Conservation (phyloP, 768 basidiomycete species). For the Rhodotorula sphaerocarpa region DNA sequence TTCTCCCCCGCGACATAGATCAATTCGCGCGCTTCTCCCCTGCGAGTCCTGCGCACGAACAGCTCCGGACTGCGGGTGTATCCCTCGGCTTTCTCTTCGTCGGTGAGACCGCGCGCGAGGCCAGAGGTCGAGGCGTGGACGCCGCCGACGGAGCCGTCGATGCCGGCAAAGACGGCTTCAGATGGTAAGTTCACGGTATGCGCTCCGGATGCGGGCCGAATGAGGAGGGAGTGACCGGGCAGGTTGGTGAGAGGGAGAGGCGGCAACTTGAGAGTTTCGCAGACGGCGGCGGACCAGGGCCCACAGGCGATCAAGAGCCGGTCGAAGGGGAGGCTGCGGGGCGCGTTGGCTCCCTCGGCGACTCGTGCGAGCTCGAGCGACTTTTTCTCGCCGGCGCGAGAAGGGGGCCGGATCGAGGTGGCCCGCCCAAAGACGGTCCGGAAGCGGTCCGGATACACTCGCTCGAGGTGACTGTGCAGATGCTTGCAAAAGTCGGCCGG, state of each 20-base stretch:
- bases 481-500: slow-evolving; percentile 21
- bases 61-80: slow-evolving; percentile 28
- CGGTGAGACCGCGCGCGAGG: slow-evolving; percentile 9
- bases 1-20: slow-evolving; percentile 33
- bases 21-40: neutral
- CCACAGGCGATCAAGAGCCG: slow-evolving; percentile 45
- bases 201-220: slow-evolving; percentile 7
- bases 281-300: slow-evolving; percentile 43
- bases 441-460: slow-evolving; percentile 4
- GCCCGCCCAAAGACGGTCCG: slow-evolving; percentile 3
- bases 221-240: slow-evolving; percentile 31
- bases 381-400: neutral
- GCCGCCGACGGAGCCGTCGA: slow-evolving; percentile 16
- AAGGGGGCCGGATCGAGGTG: neutral
- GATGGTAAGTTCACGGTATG: slow-evolving; percentile 3
- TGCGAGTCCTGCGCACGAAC: slow-evolving; percentile 2
- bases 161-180: slow-evolving; percentile 27
- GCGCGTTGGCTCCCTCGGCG: too few relatives aligned
- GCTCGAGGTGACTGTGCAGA: slow-evolving; percentile 4
- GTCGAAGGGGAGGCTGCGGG: slow-evolving; percentile 40
- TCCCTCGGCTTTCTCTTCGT: slow-evolving; percentile 13
- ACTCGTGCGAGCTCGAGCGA: too few relatives aligned
- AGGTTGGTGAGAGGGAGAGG: slow-evolving; percentile 20
- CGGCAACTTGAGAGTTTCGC: slow-evolving; percentile 7
- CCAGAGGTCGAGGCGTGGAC: slow-evolving; percentile 23